Evolutionary conservation across 228 moss, liverwort and hornwort genomes (phyloP).

Genomic region (Sphagnum magellanicum): DNA sequence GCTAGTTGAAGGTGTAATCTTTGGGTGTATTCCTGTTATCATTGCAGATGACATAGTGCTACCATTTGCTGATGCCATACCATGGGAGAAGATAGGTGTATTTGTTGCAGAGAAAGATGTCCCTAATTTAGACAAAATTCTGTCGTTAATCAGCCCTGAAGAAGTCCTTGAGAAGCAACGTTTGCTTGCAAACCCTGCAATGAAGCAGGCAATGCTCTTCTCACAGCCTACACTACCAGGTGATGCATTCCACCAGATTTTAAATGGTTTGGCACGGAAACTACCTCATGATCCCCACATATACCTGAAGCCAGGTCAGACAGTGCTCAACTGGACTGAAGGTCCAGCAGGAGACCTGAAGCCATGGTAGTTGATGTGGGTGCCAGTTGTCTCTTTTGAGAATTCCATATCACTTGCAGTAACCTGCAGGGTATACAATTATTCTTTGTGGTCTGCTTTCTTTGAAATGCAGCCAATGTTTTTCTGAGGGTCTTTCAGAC

Average conservation of each 20-base stretch:
- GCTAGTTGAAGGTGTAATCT: conserved; percentile 84
- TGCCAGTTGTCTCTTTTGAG: background rate
- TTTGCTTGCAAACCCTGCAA: conserved; percentile 78
- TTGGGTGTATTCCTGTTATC: conserved; percentile 93
- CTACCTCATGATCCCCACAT: conserved; percentile 66
- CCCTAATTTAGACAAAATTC: conserved; percentile 61
- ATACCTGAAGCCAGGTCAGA: conserved; percentile 37
- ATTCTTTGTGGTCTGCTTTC: too few relatives aligned
- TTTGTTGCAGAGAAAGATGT: conserved; percentile 89
- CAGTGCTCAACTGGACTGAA: conserved; percentile 65
- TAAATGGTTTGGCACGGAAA: conserved; percentile 80
- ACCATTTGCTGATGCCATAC: conserved; percentile 91
- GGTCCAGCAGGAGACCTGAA: conserved; percentile 71
- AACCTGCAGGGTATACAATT: too few relatives aligned
- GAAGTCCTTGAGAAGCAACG: conserved; percentile 80
- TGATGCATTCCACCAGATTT: conserved; percentile 88
- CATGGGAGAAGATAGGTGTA: conserved; percentile 92
- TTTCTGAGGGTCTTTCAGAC: too few relatives aligned
- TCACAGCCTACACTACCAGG: conserved; percentile 77
- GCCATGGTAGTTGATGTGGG: conserved; percentile 43
- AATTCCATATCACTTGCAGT: background rate
- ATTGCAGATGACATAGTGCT: conserved; percentile 91
- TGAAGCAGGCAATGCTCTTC: conserved; percentile 97
- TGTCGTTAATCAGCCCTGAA: conserved; percentile 60
- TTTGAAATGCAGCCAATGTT: too few relatives aligned